These are phyloP conservation scores for Sugiyamaella neomexicana DNA, from an alignment of 1,139 yeast genomes.

Conservation along the genomic window DNA sequence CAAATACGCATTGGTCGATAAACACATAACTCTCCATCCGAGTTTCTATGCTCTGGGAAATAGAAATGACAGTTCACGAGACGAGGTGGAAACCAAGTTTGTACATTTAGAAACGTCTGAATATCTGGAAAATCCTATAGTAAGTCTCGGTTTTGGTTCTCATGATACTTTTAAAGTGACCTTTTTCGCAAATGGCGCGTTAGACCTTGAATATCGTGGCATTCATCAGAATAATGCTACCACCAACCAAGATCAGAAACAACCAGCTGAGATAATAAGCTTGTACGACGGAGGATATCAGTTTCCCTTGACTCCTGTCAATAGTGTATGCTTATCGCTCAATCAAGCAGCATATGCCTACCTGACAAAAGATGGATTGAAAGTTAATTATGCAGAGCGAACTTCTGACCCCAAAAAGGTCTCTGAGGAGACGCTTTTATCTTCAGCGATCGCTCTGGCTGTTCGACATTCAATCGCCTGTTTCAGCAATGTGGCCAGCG, in stretches of 20 bases:
- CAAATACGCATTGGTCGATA: slow-evolving; percentile 30
- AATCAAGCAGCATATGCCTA: slow-evolving; percentile 53
- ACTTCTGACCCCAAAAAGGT: slow-evolving; percentile 15
- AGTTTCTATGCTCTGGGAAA: slow-evolving; percentile 33
- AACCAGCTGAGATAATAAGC: slow-evolving; percentile 41
- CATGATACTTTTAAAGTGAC: slow-evolving; percentile 30
- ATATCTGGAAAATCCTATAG: slow-evolving; percentile 21
- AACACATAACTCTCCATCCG: slow-evolving; percentile 39
- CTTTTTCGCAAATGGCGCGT: slow-evolving; percentile 30
- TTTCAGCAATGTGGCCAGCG: slow-evolving; percentile 61
- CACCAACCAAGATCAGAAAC: slow-evolving; percentile 13
- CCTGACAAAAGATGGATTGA: slow-evolving; percentile 29
- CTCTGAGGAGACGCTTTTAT: slow-evolving; percentile 23
- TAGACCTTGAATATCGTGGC: slow-evolving; percentile 28
- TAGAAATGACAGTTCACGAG: slow-evolving; percentile 21
- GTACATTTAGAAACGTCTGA: slow-evolving; percentile 10
- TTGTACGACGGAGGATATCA: slow-evolving; percentile 61
- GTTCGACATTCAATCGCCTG: slow-evolving; percentile 67
- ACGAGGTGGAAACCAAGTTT: slow-evolving; percentile 17
- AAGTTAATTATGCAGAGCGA: slow-evolving; percentile 26
- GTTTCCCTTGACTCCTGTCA: slow-evolving; percentile 46
- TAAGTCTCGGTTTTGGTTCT: slow-evolving; percentile 26
- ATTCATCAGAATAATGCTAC: slow-evolving; percentile 15
- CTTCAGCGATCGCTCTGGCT: slow-evolving; percentile 60
- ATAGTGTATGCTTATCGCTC: slow-evolving; percentile 55